Evolutionary conservation across 129 eudicot species (phyloP).

Genomic region (Tagetes patula): DNA sequence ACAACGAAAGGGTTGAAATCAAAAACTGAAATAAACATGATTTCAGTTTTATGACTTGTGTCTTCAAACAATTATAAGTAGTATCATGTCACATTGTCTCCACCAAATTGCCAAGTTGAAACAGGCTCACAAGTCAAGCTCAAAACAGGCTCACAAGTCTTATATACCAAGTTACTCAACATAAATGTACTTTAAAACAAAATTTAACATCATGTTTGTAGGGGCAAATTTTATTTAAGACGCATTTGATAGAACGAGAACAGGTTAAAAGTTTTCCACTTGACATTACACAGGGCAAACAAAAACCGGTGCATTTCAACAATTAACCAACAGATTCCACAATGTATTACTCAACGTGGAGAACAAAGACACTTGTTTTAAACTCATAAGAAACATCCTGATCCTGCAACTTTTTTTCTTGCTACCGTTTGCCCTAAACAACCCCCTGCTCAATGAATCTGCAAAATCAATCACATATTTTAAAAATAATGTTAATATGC

Average conservation of each 20-base stretch:
- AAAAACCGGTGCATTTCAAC: conserved; percentile 32
- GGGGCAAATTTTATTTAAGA: no score
- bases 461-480: conserved; percentile 14
- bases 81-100: no score
- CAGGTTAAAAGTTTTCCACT: conserved; percentile 21
- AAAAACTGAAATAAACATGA: no score
- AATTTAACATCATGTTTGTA: no score
- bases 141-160: no score
- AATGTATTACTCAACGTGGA: conserved; percentile 23
- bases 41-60: no score
- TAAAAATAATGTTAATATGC: background rate
- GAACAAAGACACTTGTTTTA: conserved; percentile 22
- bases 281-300: conserved; percentile 30
- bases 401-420: conserved; percentile 18
- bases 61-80: no score
- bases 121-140: no score
- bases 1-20: no score
- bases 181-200: no score
- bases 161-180: no score
- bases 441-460: conserved; percentile 23
- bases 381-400: conserved; percentile 25
- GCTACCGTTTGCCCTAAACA: conserved; percentile 29
- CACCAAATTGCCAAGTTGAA: no score
- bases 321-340: conserved; percentile 15
- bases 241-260: background rate